Conservation (phyloP, 2,329 filamentous ascomycete genomes). For the Aspergillus udagawae region DNA sequence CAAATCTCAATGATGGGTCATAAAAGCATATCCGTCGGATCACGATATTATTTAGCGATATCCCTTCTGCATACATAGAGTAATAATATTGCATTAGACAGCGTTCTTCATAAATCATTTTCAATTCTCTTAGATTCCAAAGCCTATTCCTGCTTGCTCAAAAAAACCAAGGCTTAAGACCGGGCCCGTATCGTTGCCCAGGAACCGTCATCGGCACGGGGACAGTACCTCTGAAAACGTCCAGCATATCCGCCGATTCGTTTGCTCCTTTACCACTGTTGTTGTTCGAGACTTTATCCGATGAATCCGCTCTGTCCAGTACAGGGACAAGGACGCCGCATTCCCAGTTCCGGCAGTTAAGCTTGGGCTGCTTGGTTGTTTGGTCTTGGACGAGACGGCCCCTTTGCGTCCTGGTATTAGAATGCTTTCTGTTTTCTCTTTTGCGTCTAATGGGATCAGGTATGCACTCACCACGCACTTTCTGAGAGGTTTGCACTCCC, state of each 20-base stretch:
- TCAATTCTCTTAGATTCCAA: not conserved
- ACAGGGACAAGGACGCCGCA: slow-evolving; percentile 79
- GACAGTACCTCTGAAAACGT: slow-evolving; percentile 36
- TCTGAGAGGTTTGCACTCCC: slow-evolving; percentile 92
- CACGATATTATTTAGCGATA: not conserved
- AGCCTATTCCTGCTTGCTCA: not conserved
- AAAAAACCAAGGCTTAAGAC: slow-evolving; percentile 22
- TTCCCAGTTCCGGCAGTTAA: slow-evolving; percentile 92
- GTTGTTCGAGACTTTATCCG: slow-evolving; percentile 7
- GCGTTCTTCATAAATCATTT: not conserved
- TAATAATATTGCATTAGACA: slow-evolving; percentile 1
- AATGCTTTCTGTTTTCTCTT: not conserved
- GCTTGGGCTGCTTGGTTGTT: slow-evolving; percentile 62
- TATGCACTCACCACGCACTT: slow-evolving; percentile 73
- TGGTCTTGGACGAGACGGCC: slow-evolving; percentile 71
- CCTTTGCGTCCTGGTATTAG: slow-evolving; percentile 48
- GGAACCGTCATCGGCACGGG: slow-evolving; percentile 46
- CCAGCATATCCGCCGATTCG: slow-evolving; percentile 12
- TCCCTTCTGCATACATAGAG: slow-evolving; percentile 12
- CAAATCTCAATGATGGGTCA: not conserved
- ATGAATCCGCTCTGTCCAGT: slow-evolving; percentile 12
- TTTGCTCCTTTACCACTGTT: slow-evolving; percentile 30
- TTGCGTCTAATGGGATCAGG: not conserved
- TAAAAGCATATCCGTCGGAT: not conserved
- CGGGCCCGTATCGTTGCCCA: slow-evolving; percentile 15